These are phyloP conservation scores for Oryza meridionalis DNA, from an alignment of 176 grass and related monocot species.

Conservation along the genomic window DNA sequence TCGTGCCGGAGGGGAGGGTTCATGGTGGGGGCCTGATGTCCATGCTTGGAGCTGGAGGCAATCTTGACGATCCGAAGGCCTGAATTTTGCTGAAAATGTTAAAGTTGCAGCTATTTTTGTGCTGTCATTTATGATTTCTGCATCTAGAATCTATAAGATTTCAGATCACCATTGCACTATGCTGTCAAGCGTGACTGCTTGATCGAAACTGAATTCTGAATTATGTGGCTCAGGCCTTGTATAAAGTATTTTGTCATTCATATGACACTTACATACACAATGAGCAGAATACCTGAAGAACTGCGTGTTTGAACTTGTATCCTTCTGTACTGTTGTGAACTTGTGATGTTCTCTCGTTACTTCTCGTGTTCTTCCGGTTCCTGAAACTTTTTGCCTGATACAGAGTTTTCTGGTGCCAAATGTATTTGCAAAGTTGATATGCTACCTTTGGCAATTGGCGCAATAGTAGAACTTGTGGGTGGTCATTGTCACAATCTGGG, in stretches of 20 bases:
- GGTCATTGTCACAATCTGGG: too few relatives aligned
- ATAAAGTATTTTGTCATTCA: conserved; percentile 9
- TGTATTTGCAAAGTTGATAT: too few relatives aligned
- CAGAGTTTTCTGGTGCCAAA: background rate
- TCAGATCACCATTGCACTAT: background rate
- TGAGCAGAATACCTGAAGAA: background rate
- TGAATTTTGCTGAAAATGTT: conserved; percentile 12
- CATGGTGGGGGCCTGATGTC: conserved; percentile 88
- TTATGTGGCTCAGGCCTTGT: background rate
- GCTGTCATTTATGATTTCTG: conserved; percentile 29
- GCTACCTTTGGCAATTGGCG: too few relatives aligned
- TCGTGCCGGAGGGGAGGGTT: conserved; percentile 82
- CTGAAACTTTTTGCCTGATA: background rate
- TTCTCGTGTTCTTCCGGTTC: background rate
- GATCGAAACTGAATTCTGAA: background rate
- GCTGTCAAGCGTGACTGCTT: background rate
- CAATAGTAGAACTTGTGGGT: too few relatives aligned
- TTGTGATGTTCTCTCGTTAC: background rate
- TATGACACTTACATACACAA: background rate
- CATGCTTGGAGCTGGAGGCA: conserved; percentile 58
- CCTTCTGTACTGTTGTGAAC: background rate
- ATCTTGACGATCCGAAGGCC: conserved; percentile 36
- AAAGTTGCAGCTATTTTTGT: background rate
- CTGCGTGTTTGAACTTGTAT: background rate
- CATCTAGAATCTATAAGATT: background rate